Percentiles rank a stretch among this genome's conserved stretches.
Conservation (phyloP, 768 basidiomycete genomes). For the Auriscalpium vulgare region DNA sequence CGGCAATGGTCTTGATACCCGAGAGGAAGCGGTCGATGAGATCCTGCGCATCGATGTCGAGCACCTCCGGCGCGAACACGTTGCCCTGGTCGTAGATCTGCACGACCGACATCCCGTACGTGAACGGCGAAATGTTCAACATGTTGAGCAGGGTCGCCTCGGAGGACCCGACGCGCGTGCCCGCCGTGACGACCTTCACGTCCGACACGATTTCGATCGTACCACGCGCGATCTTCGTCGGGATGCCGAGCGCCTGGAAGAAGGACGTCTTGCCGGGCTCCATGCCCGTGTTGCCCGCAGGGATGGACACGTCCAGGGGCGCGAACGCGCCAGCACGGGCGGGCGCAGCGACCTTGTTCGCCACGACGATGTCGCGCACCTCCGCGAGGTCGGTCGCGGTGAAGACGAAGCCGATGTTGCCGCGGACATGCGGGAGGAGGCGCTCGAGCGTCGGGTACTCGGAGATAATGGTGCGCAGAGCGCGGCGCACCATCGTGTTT, state of each 20-base stretch:
- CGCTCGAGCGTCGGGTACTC: conserved; percentile 94
- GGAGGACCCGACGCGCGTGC: conserved; percentile 91
- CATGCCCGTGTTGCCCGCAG: conserved; percentile 98
- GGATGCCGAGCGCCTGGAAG: conserved; percentile 99
- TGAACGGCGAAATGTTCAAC: conserved; percentile 99
- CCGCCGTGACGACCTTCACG: conserved; percentile 88
- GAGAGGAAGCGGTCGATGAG: conserved; percentile 88
- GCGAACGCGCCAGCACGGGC: conserved; percentile 97
- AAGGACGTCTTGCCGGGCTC: conserved; percentile 99
- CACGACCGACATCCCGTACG: conserved; percentile 97
- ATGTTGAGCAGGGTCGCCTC: conserved; percentile 99
- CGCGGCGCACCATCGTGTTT: conserved; percentile 99
- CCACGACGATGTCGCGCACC: conserved; percentile 82
- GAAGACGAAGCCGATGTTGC: conserved; percentile 99
- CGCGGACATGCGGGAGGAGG: conserved; percentile 90
- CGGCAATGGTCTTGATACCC: conserved; percentile 92
- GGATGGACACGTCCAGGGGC: conserved; percentile 85
- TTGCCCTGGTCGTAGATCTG: conserved; percentile 96
- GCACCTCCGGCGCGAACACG: conserved; percentile 79
- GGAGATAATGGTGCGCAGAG: conserved; percentile 81
- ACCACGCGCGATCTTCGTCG: conserved; percentile 99
- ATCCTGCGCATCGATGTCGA: conserved; percentile 89
- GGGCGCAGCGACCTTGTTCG: conserved; percentile 98
- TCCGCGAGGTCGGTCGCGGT: conserved; percentile 90
- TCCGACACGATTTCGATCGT: conserved; percentile 99